Evolutionary conservation across 306 rosid genomes (phyloP), one percentile per base, ranked within the genome.

Genomic region (Citrullus mucosospermus): DNA sequence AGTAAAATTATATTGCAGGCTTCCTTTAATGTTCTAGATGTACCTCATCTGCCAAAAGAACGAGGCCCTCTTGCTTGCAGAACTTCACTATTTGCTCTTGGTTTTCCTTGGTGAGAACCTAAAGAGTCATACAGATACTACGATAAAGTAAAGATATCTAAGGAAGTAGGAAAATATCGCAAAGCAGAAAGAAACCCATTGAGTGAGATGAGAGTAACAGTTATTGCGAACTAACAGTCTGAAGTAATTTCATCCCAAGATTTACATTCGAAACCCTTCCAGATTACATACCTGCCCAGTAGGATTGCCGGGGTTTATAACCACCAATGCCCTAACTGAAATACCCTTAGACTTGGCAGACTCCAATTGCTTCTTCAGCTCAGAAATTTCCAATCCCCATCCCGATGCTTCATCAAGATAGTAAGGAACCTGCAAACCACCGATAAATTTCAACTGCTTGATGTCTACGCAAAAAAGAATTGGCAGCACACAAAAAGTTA

Each of bases 21-120:
- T 53, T 74, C 30, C 22, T 32, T 32, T 4, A 28, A 32, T 51
- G 61, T 51, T 73, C n/a, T 51, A 53, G 41, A 51, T 62, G 76
- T 80, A 95, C 99, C 98, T 96, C 99, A 78, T 96, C 99, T 69
- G 98, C 99, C 83, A 96, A 89, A 85, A 96, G 90, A 85, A 92
- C 93, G 75, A 96, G 89, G 66, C 97, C 88, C 88, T 92, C 97
- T 80, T 85, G 58, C 90, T 91, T 96, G 87, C 96, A 91, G 86
- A 96, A 92, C 39, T 91, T 86, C 72, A 96, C 98, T 84, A 96
- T 90, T 44, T 79, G 80, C 14, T 76, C 81, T 87, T 92, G 99
- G 80, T 92, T 96, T 74, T 85, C 88, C 87, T 91, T 83, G 3
- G 92, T 82, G 78, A 90, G 92, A 79, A 90, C 94, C 94, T 90